Evolutionary conservation across 177 flowering plant species (phyloP).

Genomic region (Telopea speciosissima): DNA sequence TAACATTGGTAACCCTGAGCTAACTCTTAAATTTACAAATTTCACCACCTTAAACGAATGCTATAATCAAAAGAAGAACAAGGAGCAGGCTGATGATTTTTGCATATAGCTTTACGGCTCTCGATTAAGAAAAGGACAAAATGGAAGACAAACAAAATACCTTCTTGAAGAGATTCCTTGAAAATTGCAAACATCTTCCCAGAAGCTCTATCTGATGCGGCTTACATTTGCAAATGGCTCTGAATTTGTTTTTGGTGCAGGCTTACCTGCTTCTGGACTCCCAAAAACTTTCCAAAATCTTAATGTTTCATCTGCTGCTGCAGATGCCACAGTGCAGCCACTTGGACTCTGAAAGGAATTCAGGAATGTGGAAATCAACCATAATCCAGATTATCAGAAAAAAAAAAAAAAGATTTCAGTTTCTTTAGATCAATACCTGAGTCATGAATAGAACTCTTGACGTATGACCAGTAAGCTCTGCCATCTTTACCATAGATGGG

Average conservation of each 20-base stretch:
- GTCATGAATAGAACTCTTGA: slow-evolving; percentile 78
- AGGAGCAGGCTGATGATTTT: too few species aligned
- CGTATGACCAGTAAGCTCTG: slow-evolving; percentile 76
- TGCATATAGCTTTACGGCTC: too few species aligned
- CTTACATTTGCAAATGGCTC: slow-evolving; percentile 63
- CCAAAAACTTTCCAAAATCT: slow-evolving; percentile 87
- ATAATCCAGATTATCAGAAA: background rate
- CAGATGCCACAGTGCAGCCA: slow-evolving; percentile 83
- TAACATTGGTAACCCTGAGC: too few species aligned
- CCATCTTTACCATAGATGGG: slow-evolving; percentile 75
- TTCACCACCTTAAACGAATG: too few species aligned
- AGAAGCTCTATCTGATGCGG: slow-evolving; percentile 40
- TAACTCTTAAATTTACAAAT: too few species aligned
- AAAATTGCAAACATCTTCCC: too few species aligned
- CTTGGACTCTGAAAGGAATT: slow-evolving; percentile 54
- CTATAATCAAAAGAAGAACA: too few species aligned
- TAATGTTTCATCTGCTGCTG: slow-evolving; percentile 75
- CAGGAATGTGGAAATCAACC: background rate
- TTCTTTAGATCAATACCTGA: slow-evolving; percentile 28
- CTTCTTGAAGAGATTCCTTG: too few species aligned
- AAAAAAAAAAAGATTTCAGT: background rate
- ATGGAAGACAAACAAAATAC: too few species aligned
- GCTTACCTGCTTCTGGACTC: slow-evolving; percentile 56
- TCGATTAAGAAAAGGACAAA: too few species aligned
- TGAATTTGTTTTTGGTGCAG: slow-evolving; percentile 40